Percentiles rank a stretch among this genome's conserved stretches.
These are phyloP conservation scores for Zostera marina DNA, from an alignment of 116 monocot genomes.

Conservation along the genomic window DNA sequence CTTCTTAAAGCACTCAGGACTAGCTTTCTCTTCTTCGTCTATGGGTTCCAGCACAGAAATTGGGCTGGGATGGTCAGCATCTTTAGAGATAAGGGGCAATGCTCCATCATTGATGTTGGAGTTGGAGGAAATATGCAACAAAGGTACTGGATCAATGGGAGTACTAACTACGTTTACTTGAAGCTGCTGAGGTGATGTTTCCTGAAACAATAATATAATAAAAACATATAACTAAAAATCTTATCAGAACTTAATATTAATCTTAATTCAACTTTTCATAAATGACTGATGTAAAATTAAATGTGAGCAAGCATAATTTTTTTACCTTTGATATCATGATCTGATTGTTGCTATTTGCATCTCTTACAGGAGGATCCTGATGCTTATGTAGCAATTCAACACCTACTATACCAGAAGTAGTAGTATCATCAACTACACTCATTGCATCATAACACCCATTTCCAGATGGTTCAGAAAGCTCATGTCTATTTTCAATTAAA, in stretches of 20 bases:
- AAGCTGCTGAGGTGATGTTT: neutral
- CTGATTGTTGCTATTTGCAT: neutral
- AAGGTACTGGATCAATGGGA: neutral
- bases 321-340: slow-evolving; percentile 6
- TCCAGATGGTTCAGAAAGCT: slow-evolving; percentile 5
- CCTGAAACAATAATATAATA: neutral
- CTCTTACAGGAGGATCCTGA: neutral
- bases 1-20: slow-evolving; percentile 43
- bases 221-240: too few relatives aligned
- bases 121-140: neutral
- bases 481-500: neutral
- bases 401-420: neutral
- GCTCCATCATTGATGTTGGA: neutral
- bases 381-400: neutral
- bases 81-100: slow-evolving; percentile 8
- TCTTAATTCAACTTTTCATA: neutral
- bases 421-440: slow-evolving; percentile 1
- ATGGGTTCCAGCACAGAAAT: slow-evolving; percentile 48
- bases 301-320: neutral
- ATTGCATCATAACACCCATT: slow-evolving; percentile 3
- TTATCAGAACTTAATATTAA: too few relatives aligned
- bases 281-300: neutral
- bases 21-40: slow-evolving; percentile 26
- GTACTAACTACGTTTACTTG: neutral
- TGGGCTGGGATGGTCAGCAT: slow-evolving; percentile 58